phyloP scores from a whole-genome alignment of 225 moss, liverwort and hornwort species.

The Bryum argenteum region DNA sequence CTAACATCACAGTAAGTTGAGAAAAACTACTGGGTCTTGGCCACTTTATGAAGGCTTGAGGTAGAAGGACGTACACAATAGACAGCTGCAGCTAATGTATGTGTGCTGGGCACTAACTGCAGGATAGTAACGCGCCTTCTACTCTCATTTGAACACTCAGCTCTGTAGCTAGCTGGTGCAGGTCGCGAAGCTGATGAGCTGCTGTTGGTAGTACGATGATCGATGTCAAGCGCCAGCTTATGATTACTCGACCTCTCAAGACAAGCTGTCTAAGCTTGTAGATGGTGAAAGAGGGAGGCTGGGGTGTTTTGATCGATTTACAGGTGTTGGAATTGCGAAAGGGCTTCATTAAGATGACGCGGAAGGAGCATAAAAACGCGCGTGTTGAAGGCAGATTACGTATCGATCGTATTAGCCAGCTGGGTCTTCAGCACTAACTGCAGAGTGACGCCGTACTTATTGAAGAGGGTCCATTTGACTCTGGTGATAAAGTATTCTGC shows the following conservation, averaged over 20 bases:
- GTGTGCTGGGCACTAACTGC: conserved; percentile 11
- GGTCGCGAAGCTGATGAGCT: conserved; percentile 22
- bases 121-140: not conserved
- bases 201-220: conserved; percentile 8
- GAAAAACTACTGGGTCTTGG: not conserved
- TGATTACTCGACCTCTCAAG: conserved; percentile 10
- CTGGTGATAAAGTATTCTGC: not conserved
- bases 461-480: not conserved
- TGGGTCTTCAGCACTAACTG: conserved; percentile 23
- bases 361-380: conserved; percentile 23
- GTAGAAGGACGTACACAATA: not conserved
- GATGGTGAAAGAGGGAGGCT: not conserved
- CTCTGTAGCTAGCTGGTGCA: conserved; percentile 5
- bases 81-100: not conserved
- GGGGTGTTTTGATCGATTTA: not conserved
- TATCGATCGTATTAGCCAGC: conserved; percentile 37
- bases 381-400: conserved; percentile 26
- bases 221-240: not conserved
- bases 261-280: not conserved
- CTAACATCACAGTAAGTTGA: not conserved
- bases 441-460: conserved; percentile 4
- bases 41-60: not conserved
- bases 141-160: not conserved
- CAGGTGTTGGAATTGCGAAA: not conserved
- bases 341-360: conserved; percentile 10